Evolutionary conservation across 2,329 filamentous ascomycete genomes (phyloP).

Genomic region (Xylariaceae sp.): DNA sequence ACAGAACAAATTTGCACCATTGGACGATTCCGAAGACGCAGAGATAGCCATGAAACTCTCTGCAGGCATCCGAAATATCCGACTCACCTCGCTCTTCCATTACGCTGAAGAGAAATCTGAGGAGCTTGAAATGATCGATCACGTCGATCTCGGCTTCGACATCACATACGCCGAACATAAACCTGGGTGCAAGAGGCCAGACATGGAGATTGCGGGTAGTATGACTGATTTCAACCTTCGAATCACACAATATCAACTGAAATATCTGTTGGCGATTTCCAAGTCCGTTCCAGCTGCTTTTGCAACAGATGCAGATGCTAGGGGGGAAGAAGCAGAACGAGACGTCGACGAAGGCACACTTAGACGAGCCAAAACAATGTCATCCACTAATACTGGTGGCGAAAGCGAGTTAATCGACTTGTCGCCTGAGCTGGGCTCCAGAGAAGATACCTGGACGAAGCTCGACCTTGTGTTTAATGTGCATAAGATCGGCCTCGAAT

Average conservation of each 20-base stretch:
- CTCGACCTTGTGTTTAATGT: slow-evolving; percentile 89
- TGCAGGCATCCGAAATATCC: slow-evolving; percentile 86
- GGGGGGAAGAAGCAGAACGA: slow-evolving; percentile 68
- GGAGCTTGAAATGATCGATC: slow-evolving; percentile 93
- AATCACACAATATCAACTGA: slow-evolving; percentile 86
- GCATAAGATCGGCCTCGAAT: slow-evolving; percentile 80
- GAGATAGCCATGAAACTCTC: slow-evolving; percentile 84
- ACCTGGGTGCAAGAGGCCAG: slow-evolving; percentile 70
- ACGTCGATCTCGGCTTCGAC: slow-evolving; percentile 90
- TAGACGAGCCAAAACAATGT: slow-evolving; percentile 43
- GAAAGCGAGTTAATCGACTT: slow-evolving; percentile 49
- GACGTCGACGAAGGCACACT: slow-evolving; percentile 61
- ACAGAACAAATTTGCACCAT: slow-evolving; percentile 82
- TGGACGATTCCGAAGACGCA: slow-evolving; percentile 71
- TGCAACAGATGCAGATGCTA: slow-evolving; percentile 65
- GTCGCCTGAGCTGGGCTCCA: slow-evolving; percentile 65
- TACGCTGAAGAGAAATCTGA: slow-evolving; percentile 70
- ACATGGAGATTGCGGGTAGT: slow-evolving; percentile 83
- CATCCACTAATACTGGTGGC: slow-evolving; percentile 31
- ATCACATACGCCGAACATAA: slow-evolving; percentile 89
- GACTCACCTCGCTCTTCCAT: slow-evolving; percentile 83
- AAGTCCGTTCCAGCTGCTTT: slow-evolving; percentile 86
- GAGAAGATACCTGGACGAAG: slow-evolving; percentile 79
- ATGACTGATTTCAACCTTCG: slow-evolving; percentile 92
- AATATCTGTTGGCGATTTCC: slow-evolving; percentile 82